These are phyloP conservation scores for Rosellinia necatrix DNA, from an alignment of 2,329 filamentous ascomycete genomes.

Conservation along the genomic window DNA sequence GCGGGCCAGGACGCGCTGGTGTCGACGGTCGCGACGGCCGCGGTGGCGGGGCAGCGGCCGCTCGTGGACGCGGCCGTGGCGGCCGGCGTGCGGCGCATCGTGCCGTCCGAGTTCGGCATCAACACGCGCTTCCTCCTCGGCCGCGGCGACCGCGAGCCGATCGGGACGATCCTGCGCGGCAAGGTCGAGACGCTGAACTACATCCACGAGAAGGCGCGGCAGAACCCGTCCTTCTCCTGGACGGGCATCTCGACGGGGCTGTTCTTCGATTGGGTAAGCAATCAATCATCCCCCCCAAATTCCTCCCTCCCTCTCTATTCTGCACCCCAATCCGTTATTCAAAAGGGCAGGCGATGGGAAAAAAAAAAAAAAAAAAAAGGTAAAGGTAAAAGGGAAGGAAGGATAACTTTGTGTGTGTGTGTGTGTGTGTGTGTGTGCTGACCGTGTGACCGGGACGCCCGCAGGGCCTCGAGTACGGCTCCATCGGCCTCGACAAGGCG, in stretches of 20 bases:
- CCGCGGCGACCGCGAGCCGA: constrained; percentile 25
- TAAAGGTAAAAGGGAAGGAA: too few relatives aligned
- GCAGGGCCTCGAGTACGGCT: constrained; percentile 53
- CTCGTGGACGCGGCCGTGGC: constrained; percentile 60
- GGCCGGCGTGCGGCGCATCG: constrained; percentile 60
- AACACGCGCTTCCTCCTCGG: constrained; percentile 40
- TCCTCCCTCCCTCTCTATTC: too few relatives aligned
- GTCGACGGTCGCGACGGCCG: constrained; percentile 49
- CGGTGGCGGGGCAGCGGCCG: constrained; percentile 51
- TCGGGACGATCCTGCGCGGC: constrained; percentile 35
- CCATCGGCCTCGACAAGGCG: constrained; percentile 56
- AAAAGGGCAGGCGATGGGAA: too few relatives aligned
- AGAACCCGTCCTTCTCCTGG: constrained; percentile 58
- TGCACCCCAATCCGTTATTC: too few relatives aligned
- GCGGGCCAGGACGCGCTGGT: constrained; percentile 60
- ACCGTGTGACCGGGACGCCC: too few relatives aligned
- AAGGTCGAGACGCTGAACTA: constrained; percentile 51
- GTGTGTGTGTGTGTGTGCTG: too few relatives aligned
- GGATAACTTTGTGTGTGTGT: too few relatives aligned
- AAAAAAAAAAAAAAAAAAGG: too few relatives aligned
- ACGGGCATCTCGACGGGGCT: constrained; percentile 61
- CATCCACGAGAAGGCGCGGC: constrained; percentile 52
- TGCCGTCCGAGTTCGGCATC: constrained; percentile 58
- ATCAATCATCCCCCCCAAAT: background rate
- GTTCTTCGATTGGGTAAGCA: constrained; percentile 64